Evolutionary conservation across 192 early-diverging fungal genomes (phyloP), one percentile per base, ranked within the genome.

Genomic region (Pilaira anomala): DNA sequence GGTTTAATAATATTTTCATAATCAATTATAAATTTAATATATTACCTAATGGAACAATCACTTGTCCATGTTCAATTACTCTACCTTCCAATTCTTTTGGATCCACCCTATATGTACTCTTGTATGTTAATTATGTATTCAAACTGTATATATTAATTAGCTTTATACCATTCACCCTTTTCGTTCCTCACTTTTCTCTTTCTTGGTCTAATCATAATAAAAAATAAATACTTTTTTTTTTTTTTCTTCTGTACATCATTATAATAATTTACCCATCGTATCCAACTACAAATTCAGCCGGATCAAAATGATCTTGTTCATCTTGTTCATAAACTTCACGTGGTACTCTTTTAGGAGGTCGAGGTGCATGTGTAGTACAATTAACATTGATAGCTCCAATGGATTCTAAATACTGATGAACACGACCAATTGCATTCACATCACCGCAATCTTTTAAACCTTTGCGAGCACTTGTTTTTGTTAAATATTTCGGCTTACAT

Each of bases 351-450:
- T 60, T 42, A 8, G 69, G 68, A 21, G 74, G 79, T 7, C 75
- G 72, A 14, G 74, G 76, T 22, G 76, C 66, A 19, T 66, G 74
- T 56, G 76, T 83, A 0, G 52, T 69, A 8, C 84, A 84, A 48
- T 83, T 87, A 7, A 80, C 69, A 69, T 97, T 97, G 70, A 97
- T 96, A 6, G 80, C 83, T 8, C 87, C 86, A 25, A 86, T 73
- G 11, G 58, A 67, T 62, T 97, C 95, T 21, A 97, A 76, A 76
- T 88, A 97, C 16, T 80, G 60, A 66, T 96, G 93, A 29, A 97
- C 87, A 3, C 95, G 76, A 1, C 88, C 84, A 22, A 97, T 94
- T 6, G 93, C 93, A 67, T 97, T 94, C 19, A 97, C 95, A 57
- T 97, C 95, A 22, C 93, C 91, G 64, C 91, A 93, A 72, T 93